phyloP scores from a whole-genome alignment of 345 rosid species.

The Eucalyptus erythrocorys region DNA sequence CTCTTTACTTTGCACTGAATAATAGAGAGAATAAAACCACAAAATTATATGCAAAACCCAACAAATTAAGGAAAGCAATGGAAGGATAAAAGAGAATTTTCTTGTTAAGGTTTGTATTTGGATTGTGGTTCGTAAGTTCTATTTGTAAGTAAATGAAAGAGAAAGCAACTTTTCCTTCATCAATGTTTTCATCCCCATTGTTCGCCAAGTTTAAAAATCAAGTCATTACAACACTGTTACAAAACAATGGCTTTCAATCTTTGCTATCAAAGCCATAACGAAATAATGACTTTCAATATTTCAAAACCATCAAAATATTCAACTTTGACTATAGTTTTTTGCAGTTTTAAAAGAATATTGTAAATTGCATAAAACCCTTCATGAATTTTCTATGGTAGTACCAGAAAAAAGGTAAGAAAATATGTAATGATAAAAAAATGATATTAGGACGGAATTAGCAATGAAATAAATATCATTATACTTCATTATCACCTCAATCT shows the following conservation, averaged over 20 bases:
- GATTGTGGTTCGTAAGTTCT: not conserved
- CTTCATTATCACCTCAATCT: not conserved
- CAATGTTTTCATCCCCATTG: not conserved
- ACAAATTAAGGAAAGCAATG: not conserved
- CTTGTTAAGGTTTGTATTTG: not conserved
- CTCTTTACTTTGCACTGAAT: not conserved
- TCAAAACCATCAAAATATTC: not conserved
- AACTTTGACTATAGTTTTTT: not conserved
- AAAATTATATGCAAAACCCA: not conserved
- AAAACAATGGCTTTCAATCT: not conserved
- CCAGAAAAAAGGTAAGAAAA: not conserved
- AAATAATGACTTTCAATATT: not conserved
- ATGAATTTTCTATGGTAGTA: not conserved
- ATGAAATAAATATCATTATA: not conserved
- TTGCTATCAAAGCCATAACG: not conserved
- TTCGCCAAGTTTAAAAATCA: not conserved
- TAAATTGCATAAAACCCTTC: not conserved
- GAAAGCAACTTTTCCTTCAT: not conserved
- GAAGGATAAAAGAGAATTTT: not conserved
- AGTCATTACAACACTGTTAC: not conserved
- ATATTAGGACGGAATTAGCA: not conserved
- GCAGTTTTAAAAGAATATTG: not conserved
- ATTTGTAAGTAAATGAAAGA: not conserved
- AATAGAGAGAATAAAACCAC: not conserved
- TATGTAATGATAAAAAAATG: no score